Evolutionary conservation across 2,329 filamentous ascomycete genomes (phyloP), one percentile per base, ranked within the genome.

Genomic region (Talaromyces sp.): DNA sequence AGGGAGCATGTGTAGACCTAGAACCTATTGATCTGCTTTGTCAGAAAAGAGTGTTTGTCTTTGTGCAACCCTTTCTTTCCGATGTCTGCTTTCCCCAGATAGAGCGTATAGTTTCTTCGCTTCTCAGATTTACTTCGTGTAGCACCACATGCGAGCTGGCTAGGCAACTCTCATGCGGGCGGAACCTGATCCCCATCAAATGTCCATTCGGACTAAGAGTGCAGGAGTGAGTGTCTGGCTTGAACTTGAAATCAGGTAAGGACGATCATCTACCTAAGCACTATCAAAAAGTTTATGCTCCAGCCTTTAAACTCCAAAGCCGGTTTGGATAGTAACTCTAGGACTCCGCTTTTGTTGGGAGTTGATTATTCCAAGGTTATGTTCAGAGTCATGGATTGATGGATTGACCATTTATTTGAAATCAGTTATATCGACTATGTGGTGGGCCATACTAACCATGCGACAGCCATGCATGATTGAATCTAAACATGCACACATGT

Each of bases 41-140:
- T 47, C 45, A 33, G 45, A 40, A 47, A n/a, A 32, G 29, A 24
- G 4, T 41, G 36, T 39, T 47, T 39, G 35, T 16, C 33, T 20
- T 37, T 35, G 46, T 49, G 37, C 33, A 7, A 49, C 46, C 36
- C 19, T 24, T n/a, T 27, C 24, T 27, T 27, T 9, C 24, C 24
- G 27, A 32, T 17, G 36, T 6, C 45, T 17, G 9, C 24, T 27
- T 24, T 37, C 45, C 22, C 35, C 35, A 17, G 45, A 40, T 37
- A 24, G n/a, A 20, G 7, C 10, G n/a, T n/a, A n/a, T 32, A 17
- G 5, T 27, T 27, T 27, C 24, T 27, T 9, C 24, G 5, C 9
- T 9, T 4, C 9, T 5, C 24, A 27, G 24, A 27, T 9, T 27
- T 27, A 17, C 17, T 17, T 8, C 36, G 20, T 39, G 36, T 39